Evolutionary conservation across 2,329 filamentous ascomycete species (phyloP), one percentile per base, ranked within the genome.

Genomic region (Talaromyces marneffei): DNA sequence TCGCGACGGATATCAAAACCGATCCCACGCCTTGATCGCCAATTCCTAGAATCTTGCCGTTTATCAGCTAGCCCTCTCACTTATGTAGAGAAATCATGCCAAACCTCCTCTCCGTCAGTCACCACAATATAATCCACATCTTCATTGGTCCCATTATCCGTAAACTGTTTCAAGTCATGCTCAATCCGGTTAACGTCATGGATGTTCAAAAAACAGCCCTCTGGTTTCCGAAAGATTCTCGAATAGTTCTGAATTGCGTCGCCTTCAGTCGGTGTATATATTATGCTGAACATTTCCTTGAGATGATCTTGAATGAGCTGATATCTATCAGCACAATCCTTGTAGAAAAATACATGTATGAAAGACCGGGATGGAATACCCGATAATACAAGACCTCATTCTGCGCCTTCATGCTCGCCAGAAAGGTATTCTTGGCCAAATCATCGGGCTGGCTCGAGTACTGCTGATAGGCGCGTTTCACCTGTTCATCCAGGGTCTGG

Each of bases 121-220:
- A 94, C 90, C 5, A 94, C 91, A 64, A 96, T 94, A 68, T 95
- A 87, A 74, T 96, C 92, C 35, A 96, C 86, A 61, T 94, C 90
- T 2, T 92, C 88, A 0, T 83, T 58, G 0, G 78, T 77, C 0
- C 87, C 89, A 82, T 87, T 92, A 63, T 88, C 85, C 12, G 57
- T 53, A 54, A 64, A 64, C 39, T 57, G 55, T 0, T 83, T 80
- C 1, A 95, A 76, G 62, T 87, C 83, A 50, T 86, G 79, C 35
- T 88, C 82, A 2, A 95, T 83, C 4, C 83, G 78, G 39, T 88
- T 85, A 4, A 83, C 75, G 59, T 92, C 85, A 18, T 85, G 79
- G 53, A 95, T 88, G 67, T 89, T 91, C 56, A 95, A 74, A 66
- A 91, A 95, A 67, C 90, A 91, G 0, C 92, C 92, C 66, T 93